Evolutionary conservation across 2,329 filamentous ascomycete genomes (phyloP).

Genomic region (Biscogniauxia mediterranea): DNA sequence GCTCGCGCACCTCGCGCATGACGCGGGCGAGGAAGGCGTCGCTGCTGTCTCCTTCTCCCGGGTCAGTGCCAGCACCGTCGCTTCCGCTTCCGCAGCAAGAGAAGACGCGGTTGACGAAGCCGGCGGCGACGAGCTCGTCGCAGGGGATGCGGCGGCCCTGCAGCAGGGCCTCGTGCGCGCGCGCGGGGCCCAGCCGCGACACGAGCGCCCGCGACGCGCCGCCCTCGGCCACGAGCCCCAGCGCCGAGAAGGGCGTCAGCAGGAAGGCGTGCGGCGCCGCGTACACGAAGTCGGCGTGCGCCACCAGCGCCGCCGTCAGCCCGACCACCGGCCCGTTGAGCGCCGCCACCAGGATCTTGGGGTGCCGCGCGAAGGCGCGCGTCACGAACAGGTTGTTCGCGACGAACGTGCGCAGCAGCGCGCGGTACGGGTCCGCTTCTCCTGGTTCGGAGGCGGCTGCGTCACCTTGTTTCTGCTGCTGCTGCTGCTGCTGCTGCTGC

Average conservation of each 20-base stretch:
- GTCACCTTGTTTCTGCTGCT: no score
- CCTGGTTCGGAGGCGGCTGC: no score
- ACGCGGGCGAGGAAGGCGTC: conserved; percentile 70
- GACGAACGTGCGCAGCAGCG: conserved; percentile 71
- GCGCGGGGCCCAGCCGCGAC: conserved; percentile 71
- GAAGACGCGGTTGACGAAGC: conserved; percentile 87
- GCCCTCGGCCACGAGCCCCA: conserved; percentile 89
- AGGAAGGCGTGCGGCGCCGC: conserved; percentile 77
- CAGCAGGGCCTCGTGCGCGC: conserved; percentile 89
- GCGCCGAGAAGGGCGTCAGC: conserved; percentile 85
- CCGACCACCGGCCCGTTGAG: conserved; percentile 92
- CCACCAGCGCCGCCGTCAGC: conserved; percentile 78
- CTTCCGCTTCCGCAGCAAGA: no score
- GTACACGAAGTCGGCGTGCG: conserved; percentile 91
- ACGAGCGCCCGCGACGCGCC: conserved; percentile 78
- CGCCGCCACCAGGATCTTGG: conserved; percentile 87
- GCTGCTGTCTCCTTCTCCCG: conserved; percentile 56
- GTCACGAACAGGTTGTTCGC: conserved; percentile 87
- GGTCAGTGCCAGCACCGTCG: no score
- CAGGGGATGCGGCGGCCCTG: conserved; percentile 78
- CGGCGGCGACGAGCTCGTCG: conserved; percentile 70
- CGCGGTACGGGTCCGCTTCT: conserved; percentile 44
- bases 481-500: no score
- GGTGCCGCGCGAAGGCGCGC: conserved; percentile 86
- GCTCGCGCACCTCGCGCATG: conserved; percentile 75